Conservation (phyloP, 305 asterid genomes). For the Euphrasia arctica region DNA sequence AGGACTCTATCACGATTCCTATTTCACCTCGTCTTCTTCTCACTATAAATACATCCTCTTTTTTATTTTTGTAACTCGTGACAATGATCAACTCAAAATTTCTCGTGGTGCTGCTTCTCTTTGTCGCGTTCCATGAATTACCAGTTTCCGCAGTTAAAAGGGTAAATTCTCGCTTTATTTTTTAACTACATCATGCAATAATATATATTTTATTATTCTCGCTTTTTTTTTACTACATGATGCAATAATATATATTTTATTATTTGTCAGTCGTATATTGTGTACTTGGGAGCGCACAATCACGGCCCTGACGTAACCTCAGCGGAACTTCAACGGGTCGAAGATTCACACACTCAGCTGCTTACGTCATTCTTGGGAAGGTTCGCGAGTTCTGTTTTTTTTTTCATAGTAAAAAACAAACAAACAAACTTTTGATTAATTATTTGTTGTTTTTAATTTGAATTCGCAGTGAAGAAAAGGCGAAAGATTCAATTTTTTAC, state of each 20-base stretch:
- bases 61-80: constrained; percentile 14
- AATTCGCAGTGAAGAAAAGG: constrained; percentile 46
- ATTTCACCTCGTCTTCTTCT: too few species aligned
- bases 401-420: too few species aligned
- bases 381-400: constrained; percentile 25
- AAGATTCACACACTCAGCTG: constrained; percentile 51
- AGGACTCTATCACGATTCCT: too few species aligned
- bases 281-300: constrained; percentile 82
- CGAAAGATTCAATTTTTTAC: constrained; percentile 57
- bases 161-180: constrained; percentile 38
- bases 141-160: constrained; percentile 52
- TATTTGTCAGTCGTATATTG: constrained; percentile 49
- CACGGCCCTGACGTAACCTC: constrained; percentile 46
- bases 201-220: too few species aligned
- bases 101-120: constrained; percentile 32
- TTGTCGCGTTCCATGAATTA: constrained; percentile 27
- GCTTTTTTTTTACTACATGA: not conserved
- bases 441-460: not conserved
- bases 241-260: not conserved
- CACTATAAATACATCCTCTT: too few species aligned
- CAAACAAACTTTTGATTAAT: too few species aligned
- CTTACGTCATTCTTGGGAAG: constrained; percentile 62
- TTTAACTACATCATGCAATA: too few species aligned
- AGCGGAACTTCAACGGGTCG: constrained; percentile 40
- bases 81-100: constrained; percentile 26